Evolutionary conservation across 768 basidiomycete genomes (phyloP), one percentile per base, ranked within the genome.

Genomic region (Tulasnella sp.): DNA sequence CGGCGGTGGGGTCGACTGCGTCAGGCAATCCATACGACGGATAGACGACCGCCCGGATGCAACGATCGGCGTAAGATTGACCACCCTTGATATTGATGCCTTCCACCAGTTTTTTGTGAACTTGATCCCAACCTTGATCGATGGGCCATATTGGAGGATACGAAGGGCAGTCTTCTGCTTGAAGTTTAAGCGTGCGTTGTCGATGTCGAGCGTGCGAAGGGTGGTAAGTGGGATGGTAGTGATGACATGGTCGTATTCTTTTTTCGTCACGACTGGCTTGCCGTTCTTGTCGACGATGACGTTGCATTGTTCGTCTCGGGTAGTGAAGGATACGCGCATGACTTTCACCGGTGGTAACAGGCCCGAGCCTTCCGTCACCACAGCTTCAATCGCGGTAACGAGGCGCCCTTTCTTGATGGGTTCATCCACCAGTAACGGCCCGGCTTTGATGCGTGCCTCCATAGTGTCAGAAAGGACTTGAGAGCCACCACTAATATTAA

Each of bases 31-130:
- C 50, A 21, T 73, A 73, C 2, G 76, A 78, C 0, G 77, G 77
- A 61, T 77, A 78, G 2, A 78, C 73, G 51, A 75, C 66, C 0
- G 70, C 73, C 29, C 75, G 71, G n/a, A 75, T 64, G 5, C 73
- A 73, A 66, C 70, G 65, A 64, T 78, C 77, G 0, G 76, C 78
- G 63, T 63, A 70, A 3, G 75, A 70, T 62, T 73, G 72, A 0
- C 77, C 77, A 3, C 77, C 77, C 7, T 71, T 53, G 26, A 75
- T 73, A 45, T 67, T 65, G 41, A 71, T 64, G 34, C 70, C 23
- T 70, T 30, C 74, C 74, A 75, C 73, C 74, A 75, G 17, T 63
- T 51, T 5, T 65, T 64, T 41, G 62, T 70, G 67, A 75, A 75
- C 38, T 67, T 67, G 23, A 75, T 68, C 17, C 73, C 74, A 48